Conservation (phyloP, 352 stramenopile genomes). For the Phytophthora uliginosa region DNA sequence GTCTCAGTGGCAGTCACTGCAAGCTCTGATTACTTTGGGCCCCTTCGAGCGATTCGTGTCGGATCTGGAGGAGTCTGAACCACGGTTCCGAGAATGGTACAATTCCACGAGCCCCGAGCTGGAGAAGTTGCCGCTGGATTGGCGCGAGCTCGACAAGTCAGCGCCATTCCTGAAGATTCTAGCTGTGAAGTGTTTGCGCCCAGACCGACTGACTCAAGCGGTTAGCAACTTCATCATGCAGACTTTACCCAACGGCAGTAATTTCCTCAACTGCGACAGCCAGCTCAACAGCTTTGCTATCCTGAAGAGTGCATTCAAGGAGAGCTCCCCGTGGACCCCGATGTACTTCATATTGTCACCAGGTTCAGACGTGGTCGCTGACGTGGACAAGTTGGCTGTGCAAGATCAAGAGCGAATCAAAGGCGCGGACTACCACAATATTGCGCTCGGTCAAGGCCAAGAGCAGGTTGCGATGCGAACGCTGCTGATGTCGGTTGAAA, state of each 20-base stretch:
- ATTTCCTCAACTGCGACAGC: conserved; percentile 88
- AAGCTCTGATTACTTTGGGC: conserved; percentile 80
- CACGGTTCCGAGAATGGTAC: conserved; percentile 95
- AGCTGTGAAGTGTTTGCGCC: conserved; percentile 95
- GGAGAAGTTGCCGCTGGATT: conserved; percentile 93
- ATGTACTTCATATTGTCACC: conserved; percentile 98
- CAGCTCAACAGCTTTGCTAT: conserved; percentile 97
- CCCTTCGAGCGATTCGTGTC: conserved; percentile 89
- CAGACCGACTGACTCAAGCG: conserved; percentile 94
- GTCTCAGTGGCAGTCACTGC: conserved; percentile 86
- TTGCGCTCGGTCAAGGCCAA: conserved; percentile 95
- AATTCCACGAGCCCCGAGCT: conserved; percentile 85
- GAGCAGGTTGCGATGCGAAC: conserved; percentile 93
- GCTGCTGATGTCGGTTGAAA: conserved; percentile 87
- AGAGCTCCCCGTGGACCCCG: conserved; percentile 96
- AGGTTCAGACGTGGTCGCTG: conserved; percentile 96
- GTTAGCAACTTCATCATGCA: conserved; percentile 95
- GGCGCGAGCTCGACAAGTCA: conserved; percentile 92
- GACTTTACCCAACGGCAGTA: conserved; percentile 75
- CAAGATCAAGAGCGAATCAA: conserved; percentile 94
- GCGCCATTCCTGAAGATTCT: conserved; percentile 95
- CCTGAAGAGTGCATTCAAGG: conserved; percentile 93
- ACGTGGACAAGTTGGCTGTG: conserved; percentile 96
- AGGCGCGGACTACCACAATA: conserved; percentile 97
- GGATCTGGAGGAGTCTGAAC: conserved; percentile 92